These are phyloP conservation scores for Whalleya microplaca DNA, from an alignment of 2,329 filamentous ascomycete species.

Conservation along the genomic window DNA sequence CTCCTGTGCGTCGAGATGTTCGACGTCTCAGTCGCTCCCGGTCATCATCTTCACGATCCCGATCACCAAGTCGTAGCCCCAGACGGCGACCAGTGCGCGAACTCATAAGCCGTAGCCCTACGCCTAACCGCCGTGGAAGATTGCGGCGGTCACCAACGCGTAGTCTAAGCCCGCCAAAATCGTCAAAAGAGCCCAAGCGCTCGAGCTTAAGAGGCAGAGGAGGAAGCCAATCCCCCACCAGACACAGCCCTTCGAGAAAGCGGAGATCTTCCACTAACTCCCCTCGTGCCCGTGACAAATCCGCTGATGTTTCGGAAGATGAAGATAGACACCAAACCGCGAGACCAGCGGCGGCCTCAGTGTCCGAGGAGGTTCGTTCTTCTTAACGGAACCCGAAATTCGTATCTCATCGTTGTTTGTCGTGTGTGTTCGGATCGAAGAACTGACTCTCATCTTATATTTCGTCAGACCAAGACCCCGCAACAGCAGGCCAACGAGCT, in stretches of 20 bases:
- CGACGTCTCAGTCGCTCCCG: constrained; percentile 44
- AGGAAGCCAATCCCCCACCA: constrained; percentile 27
- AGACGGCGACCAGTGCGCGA: constrained; percentile 40
- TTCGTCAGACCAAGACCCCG: constrained; percentile 40
- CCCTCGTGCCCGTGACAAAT: constrained; percentile 53
- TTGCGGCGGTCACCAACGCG: constrained; percentile 41
- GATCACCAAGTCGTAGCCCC: constrained; percentile 41
- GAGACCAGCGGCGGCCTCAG: constrained; percentile 37
- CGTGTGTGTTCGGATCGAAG: constrained; percentile 30
- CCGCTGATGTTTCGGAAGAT: constrained; percentile 60
- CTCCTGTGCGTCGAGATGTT: constrained; percentile 43
- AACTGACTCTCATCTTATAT: constrained; percentile 42
- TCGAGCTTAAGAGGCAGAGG: constrained; percentile 27
- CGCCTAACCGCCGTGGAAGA: constrained; percentile 38
- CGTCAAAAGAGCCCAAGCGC: constrained; percentile 27
- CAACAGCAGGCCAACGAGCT: constrained; percentile 49
- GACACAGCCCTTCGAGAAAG: constrained; percentile 44
- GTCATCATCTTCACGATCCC: constrained; percentile 45
- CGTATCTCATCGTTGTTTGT: too few species aligned
- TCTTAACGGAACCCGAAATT: constrained; percentile 36
- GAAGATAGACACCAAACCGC: constrained; percentile 46
- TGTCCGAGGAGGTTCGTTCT: constrained; percentile 48
- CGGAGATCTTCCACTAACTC: constrained; percentile 57
- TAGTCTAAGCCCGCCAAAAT: constrained; percentile 35
- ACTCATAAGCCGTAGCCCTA: constrained; percentile 42